Evolutionary conservation across 495 filamentous ascomycete species (phyloP), one percentile per base, ranked within the genome.

Genomic region (Xylaria flabelliformis): DNA sequence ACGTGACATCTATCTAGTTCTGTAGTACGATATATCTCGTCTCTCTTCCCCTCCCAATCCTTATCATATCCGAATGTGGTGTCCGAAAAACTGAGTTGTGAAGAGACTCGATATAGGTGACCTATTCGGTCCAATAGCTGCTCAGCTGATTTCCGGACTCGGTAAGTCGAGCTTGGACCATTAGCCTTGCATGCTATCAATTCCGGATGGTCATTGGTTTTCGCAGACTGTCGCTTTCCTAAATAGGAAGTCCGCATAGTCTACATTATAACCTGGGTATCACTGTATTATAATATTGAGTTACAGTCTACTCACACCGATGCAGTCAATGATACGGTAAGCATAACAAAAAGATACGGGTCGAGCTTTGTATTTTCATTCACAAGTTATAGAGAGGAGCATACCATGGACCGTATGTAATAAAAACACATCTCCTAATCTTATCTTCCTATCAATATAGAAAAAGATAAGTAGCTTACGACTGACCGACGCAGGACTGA

Each of bases 161-260:
- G 48, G 65, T 67, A 67, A 67, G 48, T 67, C 50, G 36, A 67
- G 65, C 65, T 67, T 56, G 48, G 36, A 51, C 65, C 65, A 39
- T 61, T 32, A 39, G 39, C 32, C 58, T 9, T 36, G 53, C 53
- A 56, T 32, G 53, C 10, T 15, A 24, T 29, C 48, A n/a, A 26
- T 29, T 10, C 26, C n/a, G 21, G 1, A 51, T 51, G 13, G 39
- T 67, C 42, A 55, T 67, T 67, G 65, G 65, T n/a, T 56, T n/a
- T 29, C 9, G n/a, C 13, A 55, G n/a, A 26, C 17, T n/a, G 17
- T 39, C 29, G 21, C 48, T 41, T 42, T 67, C 64, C 64, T 3
- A 67, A 67, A 42, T 67, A 67, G 64, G 64, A 67, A 67, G 36
- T 44, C 50, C 50, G 36, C 36, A 56, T 19, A 67, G 32, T 42